Conservation (phyloP, 768 basidiomycete species). For the Lactarius psammicola region DNA sequence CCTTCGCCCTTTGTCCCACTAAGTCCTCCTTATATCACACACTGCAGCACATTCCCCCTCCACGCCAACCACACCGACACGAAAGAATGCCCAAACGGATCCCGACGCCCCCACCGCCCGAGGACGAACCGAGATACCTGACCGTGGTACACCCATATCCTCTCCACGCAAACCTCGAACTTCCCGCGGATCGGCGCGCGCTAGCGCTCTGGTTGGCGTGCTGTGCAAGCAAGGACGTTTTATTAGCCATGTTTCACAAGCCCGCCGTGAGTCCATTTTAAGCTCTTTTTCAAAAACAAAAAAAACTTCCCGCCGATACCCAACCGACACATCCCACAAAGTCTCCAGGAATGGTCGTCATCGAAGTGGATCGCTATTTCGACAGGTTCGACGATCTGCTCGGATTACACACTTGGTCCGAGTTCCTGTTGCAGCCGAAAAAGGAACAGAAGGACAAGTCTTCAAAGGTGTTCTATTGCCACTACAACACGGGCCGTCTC, state of each 20-base stretch:
- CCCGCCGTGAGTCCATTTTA: conserved; percentile 40
- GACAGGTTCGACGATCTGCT: conserved; percentile 38
- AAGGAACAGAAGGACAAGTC: conserved; percentile 34
- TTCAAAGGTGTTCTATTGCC: conserved; percentile 43
- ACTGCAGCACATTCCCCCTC: too few relatives aligned
- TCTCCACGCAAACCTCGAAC: conserved; percentile 42
- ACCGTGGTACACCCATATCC: conserved; percentile 47
- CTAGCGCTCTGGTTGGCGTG: conserved; percentile 47
- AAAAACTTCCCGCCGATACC: not conserved
- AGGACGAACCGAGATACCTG: conserved; percentile 46
- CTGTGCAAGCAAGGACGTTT: conserved; percentile 37
- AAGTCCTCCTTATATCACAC: too few relatives aligned
- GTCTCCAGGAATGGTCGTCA: conserved; percentile 47
- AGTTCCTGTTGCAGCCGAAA: conserved; percentile 38
- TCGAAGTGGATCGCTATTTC: conserved; percentile 41
- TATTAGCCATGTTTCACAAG: conserved; percentile 42
- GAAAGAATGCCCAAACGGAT: conserved; percentile 43
- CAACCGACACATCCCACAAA: conserved; percentile 19
- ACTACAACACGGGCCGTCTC: conserved; percentile 38
- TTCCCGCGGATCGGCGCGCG: conserved; percentile 38
- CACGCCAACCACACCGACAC: too few relatives aligned
- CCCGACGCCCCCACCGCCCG: conserved; percentile 42
- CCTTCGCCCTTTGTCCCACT: not conserved
- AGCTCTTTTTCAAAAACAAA: too few relatives aligned
- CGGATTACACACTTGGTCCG: conserved; percentile 45